Evolutionary conservation across 2,329 filamentous ascomycete genomes (phyloP).

Genomic region (Dactylonectria estremocensis): DNA sequence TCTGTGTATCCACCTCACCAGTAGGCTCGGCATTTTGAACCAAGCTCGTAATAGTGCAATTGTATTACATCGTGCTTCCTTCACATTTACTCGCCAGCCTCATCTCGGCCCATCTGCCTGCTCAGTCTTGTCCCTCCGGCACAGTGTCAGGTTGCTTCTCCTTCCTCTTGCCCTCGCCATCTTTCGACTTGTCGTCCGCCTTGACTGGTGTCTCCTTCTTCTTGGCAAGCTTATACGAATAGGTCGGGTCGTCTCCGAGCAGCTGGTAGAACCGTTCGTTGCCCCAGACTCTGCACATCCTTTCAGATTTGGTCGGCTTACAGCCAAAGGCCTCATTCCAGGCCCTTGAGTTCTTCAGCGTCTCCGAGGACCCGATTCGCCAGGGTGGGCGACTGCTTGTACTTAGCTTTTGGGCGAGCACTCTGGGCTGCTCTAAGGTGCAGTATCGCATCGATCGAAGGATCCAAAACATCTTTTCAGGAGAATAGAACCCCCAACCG

Average conservation of each 20-base stretch:
- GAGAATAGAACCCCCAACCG: conserved; percentile 67
- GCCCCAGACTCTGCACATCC: conserved; percentile 32
- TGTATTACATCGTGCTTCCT: not conserved
- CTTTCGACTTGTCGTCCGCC: not conserved
- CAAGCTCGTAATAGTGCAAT: not conserved
- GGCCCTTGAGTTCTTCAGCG: conserved; percentile 28
- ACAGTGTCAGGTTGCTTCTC: not conserved
- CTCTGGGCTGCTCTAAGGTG: conserved; percentile 19
- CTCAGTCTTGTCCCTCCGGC: too few relatives aligned
- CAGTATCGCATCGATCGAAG: conserved; percentile 72
- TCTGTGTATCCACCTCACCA: not conserved
- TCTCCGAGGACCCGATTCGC: conserved; percentile 38
- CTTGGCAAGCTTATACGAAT: not conserved
- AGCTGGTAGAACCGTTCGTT: not conserved
- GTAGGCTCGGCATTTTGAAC: not conserved
- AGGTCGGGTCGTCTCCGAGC: not conserved
- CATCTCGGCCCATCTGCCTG: too few relatives aligned
- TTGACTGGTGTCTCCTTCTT: not conserved
- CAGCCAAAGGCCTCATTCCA: conserved; percentile 40
- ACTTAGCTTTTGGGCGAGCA: not conserved
- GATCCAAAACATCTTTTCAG: conserved; percentile 74
- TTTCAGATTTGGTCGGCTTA: conserved; percentile 15
- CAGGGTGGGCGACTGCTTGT: conserved; percentile 6
- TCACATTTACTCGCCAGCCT: not conserved
- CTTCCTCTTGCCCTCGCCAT: not conserved